A percentile compares a stretch with the other conserved stretches of the same genome.
phyloP scores from a whole-genome alignment of 1,139 yeast genomes.

The Yamadazyma aaseri region DNA sequence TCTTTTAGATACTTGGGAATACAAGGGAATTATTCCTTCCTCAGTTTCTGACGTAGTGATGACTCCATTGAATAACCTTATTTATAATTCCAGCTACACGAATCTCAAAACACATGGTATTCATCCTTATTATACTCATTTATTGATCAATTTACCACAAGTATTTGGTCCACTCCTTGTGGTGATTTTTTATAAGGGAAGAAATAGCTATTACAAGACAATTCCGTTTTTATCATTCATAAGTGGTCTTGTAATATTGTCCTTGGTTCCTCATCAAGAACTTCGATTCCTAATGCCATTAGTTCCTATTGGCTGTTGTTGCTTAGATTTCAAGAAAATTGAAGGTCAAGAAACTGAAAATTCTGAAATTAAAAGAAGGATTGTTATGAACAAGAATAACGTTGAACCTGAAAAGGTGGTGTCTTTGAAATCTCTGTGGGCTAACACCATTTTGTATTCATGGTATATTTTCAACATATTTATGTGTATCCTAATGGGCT shows the following conservation, averaged over 20 bases:
- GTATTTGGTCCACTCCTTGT: slow-evolving; percentile 71
- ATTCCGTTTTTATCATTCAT: slow-evolving; percentile 58
- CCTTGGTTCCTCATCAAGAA: slow-evolving; percentile 88
- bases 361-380: slow-evolving; percentile 10
- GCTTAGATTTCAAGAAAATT: slow-evolving; percentile 46
- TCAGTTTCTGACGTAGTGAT: slow-evolving; percentile 36
- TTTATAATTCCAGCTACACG: slow-evolving; percentile 58
- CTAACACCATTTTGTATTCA: slow-evolving; percentile 24
- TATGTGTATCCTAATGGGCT: slow-evolving; percentile 70
- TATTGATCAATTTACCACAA: slow-evolving; percentile 73
- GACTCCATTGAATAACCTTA: slow-evolving; percentile 74
- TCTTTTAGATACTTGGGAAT: slow-evolving; percentile 49
- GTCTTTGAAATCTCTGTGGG: slow-evolving; percentile 12
- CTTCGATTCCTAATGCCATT: slow-evolving; percentile 78
- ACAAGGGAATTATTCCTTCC: slow-evolving; percentile 7
- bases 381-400: slow-evolving; percentile 8
- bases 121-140: slow-evolving; percentile 76
- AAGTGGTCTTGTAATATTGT: slow-evolving; percentile 62
- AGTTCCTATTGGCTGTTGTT: slow-evolving; percentile 67
- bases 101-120: slow-evolving; percentile 80
- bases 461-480: slow-evolving; percentile 70
- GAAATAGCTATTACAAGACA: slow-evolving; percentile 36
- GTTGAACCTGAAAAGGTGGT: slow-evolving; percentile 14
- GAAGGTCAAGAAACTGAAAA: slow-evolving; percentile 7
- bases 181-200: slow-evolving; percentile 36